A percentile compares a stretch with the other conserved stretches of the same genome.
Evolutionary conservation across 1,284 basidiomycete genomes (phyloP).

Genomic region (Sphaerobolus stellatus): DNA sequence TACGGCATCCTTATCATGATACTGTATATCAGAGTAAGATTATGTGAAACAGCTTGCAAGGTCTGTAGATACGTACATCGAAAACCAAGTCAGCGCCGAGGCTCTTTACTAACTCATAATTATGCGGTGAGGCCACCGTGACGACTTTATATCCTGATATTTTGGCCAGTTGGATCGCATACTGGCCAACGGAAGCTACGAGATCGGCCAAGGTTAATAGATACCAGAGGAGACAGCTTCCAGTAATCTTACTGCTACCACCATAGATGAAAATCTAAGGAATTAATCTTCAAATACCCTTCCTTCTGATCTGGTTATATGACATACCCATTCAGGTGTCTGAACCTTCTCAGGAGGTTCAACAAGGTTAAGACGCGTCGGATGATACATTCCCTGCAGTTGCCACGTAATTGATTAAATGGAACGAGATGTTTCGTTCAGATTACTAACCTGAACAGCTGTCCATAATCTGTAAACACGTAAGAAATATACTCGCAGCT

Average conservation of each 20-base stretch:
- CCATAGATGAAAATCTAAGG: slow-evolving; percentile 9
- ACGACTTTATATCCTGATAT: slow-evolving; percentile 41
- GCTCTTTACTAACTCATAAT: slow-evolving; percentile 36
- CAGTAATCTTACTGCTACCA: slow-evolving; percentile 5
- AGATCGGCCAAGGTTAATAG: neutral
- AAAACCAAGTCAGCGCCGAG: slow-evolving; percentile 43
- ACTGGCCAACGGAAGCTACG: slow-evolving; percentile 36
- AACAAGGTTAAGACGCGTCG: neutral
- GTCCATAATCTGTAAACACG: slow-evolving; percentile 3
- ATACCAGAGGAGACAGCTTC: neutral
- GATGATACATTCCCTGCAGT: slow-evolving; percentile 3
- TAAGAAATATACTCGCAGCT: neutral
- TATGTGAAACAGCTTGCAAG: too few species aligned
- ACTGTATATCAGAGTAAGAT: neutral
- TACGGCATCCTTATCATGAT: slow-evolving; percentile 22
- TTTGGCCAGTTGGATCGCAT: slow-evolving; percentile 44
- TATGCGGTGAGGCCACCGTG: slow-evolving; percentile 39
- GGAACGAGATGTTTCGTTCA: neutral
- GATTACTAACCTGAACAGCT: slow-evolving; percentile 1
- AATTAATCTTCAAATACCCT: neutral
- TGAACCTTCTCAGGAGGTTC: slow-evolving; percentile 1
- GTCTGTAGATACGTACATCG: slow-evolving; percentile 19
- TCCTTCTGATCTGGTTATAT: neutral
- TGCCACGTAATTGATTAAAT: neutral
- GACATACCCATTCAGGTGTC: slow-evolving; percentile 1